Base-by-base conservation (phyloP, 2,329 filamentous ascomycete species). In the Dothideomycetes sp. region DNA sequence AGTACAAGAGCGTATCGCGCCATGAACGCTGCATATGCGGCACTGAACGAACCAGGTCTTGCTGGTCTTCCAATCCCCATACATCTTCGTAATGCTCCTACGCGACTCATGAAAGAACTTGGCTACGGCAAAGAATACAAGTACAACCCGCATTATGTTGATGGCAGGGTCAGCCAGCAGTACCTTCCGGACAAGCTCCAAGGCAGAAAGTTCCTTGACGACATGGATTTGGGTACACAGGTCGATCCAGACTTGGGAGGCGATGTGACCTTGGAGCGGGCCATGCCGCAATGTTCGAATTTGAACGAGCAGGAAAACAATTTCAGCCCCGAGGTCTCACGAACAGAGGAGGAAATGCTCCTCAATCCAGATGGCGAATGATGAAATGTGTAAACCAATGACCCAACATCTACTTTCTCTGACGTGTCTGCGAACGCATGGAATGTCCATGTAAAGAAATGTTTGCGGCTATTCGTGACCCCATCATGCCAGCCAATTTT, bases 41-140 rank as follows among this genome's bases (percentile, higher is more conserved):
- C 85, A 1, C 65, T 96, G 31, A 69, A 76, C 42, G 87, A 95
- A 56, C 88, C 88, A 0, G 89, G 88, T 1, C 70, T 93, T 2
- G 88, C 87, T 0, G 75, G 75, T 1, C 57, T 95, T 37, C 84
- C 87, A 0, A 79, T 98, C 16, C 91, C 91, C 2, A 62, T 91
- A 30, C 91, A 96, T 58, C 62, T 98, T 43, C 70, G 91, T 43
- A 96, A 96, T 59, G 91, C 91, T 7, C 89, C 91, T 0, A 96
- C 91, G 1, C 74, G 80, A 48, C 58, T 96, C 48, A 94, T 98
- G 89, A 84, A 88, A 52, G 89, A 95, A 49, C 65, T 96, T 49
- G 89, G 86, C 0, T 94, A 87, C 54, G 88, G 88, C 1, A 80
- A 78, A 36, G 84, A 87, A 57, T 98, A 98, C 62, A 96, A 96